Conservation (phyloP, 2,329 filamentous ascomycete genomes). For the Fusarium pseudoanthophilum region DNA sequence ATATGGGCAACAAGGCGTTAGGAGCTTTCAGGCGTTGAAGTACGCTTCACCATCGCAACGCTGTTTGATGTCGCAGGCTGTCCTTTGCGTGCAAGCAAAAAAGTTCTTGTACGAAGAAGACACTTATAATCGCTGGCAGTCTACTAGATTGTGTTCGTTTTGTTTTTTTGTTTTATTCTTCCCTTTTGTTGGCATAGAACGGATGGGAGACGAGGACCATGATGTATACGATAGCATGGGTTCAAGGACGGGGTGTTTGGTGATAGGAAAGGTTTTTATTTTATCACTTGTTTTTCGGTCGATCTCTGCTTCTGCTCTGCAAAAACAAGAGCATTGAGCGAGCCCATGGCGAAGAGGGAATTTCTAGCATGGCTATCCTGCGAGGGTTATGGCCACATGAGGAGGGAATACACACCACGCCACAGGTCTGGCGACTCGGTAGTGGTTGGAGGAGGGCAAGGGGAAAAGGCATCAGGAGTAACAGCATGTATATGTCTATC, state of each 20-base stretch:
- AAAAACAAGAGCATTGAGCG: not conserved
- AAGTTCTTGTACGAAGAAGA: not conserved
- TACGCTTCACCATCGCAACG: not conserved
- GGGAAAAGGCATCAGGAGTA: not conserved
- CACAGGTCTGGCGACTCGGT: not conserved
- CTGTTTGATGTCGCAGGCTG: not conserved
- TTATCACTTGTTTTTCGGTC: not conserved
- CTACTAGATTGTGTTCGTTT: not conserved
- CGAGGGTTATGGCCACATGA: not conserved
- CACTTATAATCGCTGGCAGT: conserved; percentile 5
- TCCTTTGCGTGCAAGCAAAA: conserved; percentile 10
- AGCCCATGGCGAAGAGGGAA: not conserved
- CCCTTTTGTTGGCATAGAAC: conserved; percentile 16
- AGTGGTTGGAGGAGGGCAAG: not conserved
- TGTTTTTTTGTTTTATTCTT: not conserved
- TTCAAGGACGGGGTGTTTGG: conserved; percentile 28
- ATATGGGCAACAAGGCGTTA: conserved; percentile 31
- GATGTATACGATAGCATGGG: conserved; percentile 39
- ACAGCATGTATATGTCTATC: conserved; percentile 12
- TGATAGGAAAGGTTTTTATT: conserved; percentile 1
- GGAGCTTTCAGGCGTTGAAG: conserved; percentile 17
- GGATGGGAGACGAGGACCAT: conserved; percentile 27
- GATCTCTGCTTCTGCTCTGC: not conserved
- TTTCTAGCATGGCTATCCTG: not conserved
- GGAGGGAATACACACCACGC: not conserved